A percentile compares a stretch with the other conserved stretches of the same genome.
Conservation (phyloP, 495 filamentous ascomycete genomes). For the Penicillium fimorum region DNA sequence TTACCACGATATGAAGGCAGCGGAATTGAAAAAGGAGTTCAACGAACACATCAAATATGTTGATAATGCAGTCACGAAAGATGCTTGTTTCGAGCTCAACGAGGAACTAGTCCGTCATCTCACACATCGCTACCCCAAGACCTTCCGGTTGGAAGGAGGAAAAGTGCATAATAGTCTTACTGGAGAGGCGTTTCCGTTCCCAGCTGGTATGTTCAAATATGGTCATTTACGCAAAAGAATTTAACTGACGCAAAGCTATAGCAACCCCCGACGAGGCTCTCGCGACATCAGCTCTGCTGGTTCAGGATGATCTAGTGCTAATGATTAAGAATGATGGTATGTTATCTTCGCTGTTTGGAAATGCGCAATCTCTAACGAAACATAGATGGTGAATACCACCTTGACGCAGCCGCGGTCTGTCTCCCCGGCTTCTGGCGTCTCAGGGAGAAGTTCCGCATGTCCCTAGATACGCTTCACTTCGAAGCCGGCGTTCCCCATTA, state of each 20-base stretch:
- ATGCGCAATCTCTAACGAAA: neutral
- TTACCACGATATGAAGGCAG: slow-evolving; percentile 64
- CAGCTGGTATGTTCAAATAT: slow-evolving; percentile 49
- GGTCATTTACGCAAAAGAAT: neutral
- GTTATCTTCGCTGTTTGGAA: neutral
- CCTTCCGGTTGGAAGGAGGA: slow-evolving; percentile 54
- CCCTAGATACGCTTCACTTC: slow-evolving; percentile 68
- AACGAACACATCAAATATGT: slow-evolving; percentile 22
- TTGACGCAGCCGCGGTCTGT: slow-evolving; percentile 67
- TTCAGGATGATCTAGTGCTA: slow-evolving; percentile 74
- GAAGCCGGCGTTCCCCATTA: slow-evolving; percentile 71
- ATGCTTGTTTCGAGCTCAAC: slow-evolving; percentile 65
- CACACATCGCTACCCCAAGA: slow-evolving; percentile 63
- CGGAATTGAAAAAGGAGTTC: slow-evolving; percentile 48
- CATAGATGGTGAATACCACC: slow-evolving; percentile 65
- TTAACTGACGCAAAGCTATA: neutral
- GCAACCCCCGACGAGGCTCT: slow-evolving; percentile 53
- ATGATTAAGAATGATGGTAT: slow-evolving; percentile 63
- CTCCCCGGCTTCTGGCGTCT: slow-evolving; percentile 76
- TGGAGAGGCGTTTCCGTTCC: slow-evolving; percentile 61
- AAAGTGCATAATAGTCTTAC: slow-evolving; percentile 66
- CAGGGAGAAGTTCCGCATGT: slow-evolving; percentile 73
- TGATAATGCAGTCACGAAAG: slow-evolving; percentile 49
- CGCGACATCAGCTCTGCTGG: slow-evolving; percentile 60
- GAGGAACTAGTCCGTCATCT: slow-evolving; percentile 68